These are phyloP conservation scores for Lipomyces sp. DNA, from an alignment of 805 yeast species.

Conservation along the genomic window DNA sequence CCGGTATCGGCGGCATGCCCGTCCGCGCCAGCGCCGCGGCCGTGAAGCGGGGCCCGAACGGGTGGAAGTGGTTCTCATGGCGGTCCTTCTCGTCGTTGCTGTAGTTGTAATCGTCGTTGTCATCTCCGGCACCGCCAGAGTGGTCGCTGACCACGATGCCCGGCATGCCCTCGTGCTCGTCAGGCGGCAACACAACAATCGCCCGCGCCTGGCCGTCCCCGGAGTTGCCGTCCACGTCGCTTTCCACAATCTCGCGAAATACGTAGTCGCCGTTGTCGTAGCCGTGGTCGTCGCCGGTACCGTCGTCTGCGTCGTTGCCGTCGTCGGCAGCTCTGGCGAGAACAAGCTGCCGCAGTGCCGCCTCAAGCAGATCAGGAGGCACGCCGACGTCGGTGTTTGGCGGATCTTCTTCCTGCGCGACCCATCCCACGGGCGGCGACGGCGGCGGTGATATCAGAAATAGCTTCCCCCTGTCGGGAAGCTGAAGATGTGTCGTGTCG, in stretches of 20 bases:
- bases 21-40: too few species aligned
- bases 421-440: slow-evolving; percentile 34
- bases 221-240: background rate
- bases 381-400: slow-evolving; percentile 28
- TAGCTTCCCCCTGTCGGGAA: slow-evolving; percentile 30
- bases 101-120: background rate
- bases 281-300: background rate
- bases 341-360: slow-evolving; percentile 14
- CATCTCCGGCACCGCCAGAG: background rate
- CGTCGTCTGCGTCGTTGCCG: background rate
- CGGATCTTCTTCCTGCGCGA: slow-evolving; percentile 26
- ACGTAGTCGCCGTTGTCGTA: too few species aligned
- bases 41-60: too few species aligned
- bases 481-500: slow-evolving; percentile 17
- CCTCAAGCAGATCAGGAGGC: slow-evolving; percentile 14
- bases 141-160: slow-evolving; percentile 21
- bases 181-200: slow-evolving; percentile 3
- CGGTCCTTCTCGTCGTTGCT: too few species aligned
- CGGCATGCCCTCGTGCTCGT: slow-evolving; percentile 6
- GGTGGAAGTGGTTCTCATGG: background rate
- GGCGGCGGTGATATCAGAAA: slow-evolving; percentile 33
- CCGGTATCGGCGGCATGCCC: background rate
- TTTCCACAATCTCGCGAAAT: background rate
- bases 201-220: background rate
- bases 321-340: background rate